These are phyloP conservation scores for Naumovozyma dairenensis DNA, from an alignment of 805 yeast genomes.

Conservation along the genomic window DNA sequence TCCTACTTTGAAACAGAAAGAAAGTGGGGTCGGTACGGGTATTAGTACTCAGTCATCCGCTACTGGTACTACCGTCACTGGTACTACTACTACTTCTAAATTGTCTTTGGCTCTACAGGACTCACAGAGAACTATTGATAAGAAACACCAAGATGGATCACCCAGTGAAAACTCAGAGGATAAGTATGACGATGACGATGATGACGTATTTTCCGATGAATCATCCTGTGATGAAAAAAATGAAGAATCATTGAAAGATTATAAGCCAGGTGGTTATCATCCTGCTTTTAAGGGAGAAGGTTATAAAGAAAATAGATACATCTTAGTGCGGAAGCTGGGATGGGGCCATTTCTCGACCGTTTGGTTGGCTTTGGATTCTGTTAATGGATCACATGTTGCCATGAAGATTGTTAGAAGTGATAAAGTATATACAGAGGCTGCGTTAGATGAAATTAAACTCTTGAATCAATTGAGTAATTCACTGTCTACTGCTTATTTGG, in stretches of 20 bases:
- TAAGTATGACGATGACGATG: constrained; percentile 11
- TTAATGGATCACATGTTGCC: constrained; percentile 66
- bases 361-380: constrained; percentile 67
- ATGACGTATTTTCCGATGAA: constrained; percentile 29
- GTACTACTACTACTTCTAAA: constrained; percentile 11
- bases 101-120: constrained; percentile 20
- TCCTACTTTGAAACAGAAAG: background rate
- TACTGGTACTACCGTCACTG: background rate
- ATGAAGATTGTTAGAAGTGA: constrained; percentile 91
- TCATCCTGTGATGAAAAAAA: constrained; percentile 37
- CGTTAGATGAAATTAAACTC: constrained; percentile 82
- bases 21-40: no score
- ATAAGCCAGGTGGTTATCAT: constrained; percentile 90
- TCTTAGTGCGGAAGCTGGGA: constrained; percentile 80
- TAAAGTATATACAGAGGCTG: constrained; percentile 84
- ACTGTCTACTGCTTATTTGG: constrained; percentile 41
- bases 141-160: background rate
- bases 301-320: constrained; percentile 66
- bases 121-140: no score
- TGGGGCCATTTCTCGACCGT: constrained; percentile 99
- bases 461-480: constrained; percentile 41
- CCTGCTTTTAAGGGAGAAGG: constrained; percentile 84
- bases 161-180: background rate
- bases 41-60: no score
- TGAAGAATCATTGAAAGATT: constrained; percentile 83